Percentiles rank a stretch among this genome's conserved stretches.
Evolutionary conservation across 2,329 filamentous ascomycete species (phyloP).

Genomic region (Penicillium corylophilum): DNA sequence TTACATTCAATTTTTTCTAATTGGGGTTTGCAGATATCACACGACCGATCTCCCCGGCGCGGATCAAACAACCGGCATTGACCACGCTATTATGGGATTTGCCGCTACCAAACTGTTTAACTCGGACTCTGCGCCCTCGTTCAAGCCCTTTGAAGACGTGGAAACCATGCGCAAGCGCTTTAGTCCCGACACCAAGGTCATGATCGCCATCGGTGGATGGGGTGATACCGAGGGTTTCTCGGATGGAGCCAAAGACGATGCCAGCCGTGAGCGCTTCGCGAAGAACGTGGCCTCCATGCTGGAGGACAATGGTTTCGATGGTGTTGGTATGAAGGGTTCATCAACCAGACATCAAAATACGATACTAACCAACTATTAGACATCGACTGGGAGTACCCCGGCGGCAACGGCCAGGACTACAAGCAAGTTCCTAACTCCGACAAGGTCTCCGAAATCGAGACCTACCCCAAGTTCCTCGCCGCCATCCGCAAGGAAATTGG

Average conservation of each 20-base stretch:
- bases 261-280: constrained; percentile 59
- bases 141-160: constrained; percentile 56
- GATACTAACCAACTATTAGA: constrained; percentile 40
- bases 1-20: not conserved
- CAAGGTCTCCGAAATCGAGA: constrained; percentile 60
- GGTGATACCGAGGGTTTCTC: constrained; percentile 66
- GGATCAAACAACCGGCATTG: constrained; percentile 46
- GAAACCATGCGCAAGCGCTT: constrained; percentile 55
- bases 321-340: constrained; percentile 49
- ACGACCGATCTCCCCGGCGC: constrained; percentile 34
- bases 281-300: constrained; percentile 65
- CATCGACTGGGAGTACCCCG: constrained; percentile 66
- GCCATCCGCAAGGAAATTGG: constrained; percentile 61
- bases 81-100: constrained; percentile 57
- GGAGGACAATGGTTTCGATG: constrained; percentile 62
- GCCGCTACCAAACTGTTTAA: constrained; percentile 54
- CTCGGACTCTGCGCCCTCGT: constrained; percentile 43
- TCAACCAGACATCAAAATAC: not conserved
- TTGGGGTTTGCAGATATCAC: constrained; percentile 40
- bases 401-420: constrained; percentile 69
- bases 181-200: constrained; percentile 57
- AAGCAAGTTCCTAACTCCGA: constrained; percentile 59
- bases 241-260: constrained; percentile 52
- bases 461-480: constrained; percentile 61
- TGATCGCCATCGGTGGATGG: constrained; percentile 75